Base-by-base conservation (phyloP, 2,329 filamentous ascomycete genomes). In the Aureobasidium pullulans region DNA sequence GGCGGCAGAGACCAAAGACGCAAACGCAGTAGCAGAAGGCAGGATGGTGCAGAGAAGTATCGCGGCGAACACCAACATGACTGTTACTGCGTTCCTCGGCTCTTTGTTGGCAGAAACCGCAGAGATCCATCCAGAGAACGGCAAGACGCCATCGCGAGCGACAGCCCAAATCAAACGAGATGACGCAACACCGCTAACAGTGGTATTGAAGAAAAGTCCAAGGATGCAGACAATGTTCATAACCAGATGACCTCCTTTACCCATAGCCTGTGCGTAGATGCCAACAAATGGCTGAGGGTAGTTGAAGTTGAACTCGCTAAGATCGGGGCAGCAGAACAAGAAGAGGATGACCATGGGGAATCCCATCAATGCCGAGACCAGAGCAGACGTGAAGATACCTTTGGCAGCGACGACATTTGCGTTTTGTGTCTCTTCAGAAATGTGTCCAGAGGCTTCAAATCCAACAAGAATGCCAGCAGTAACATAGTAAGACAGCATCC, bases 161-260 rank as follows among this genome's bases (percentile, higher is more conserved):
- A 85, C 82, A 43, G 82, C 83, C 67, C 84, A 85, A 63, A 85
- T 81, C 1, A 84, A 75, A n/a, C 82, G 78, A 4, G 82, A 84
- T 13, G 80, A 80, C 7, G 82, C 82, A 11, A 83, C 76, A 46
- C 84, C 78, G 19, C 81, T 80, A 59, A 84, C 81, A 0, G 81
- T 81, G 1, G 81, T 84, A 67, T 84, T 84, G 72, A 83, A 79
- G 66, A 74, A 68, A n/a, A 73, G 66, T 3, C 71, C 72, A 19
- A 74, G 47, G 34, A 82, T 72, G 71, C 79, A 83, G 48, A 84
- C 70, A n/a, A 84, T 69, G 62, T 81, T 83, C 82, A 84, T 84
- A 60, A 83, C 75, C n/a, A 84, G 74, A 64, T 84, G 82, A 0
- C 79, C 82, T 4, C 80, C 76, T 49, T 78, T 69, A 2, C 82